phyloP scores from a whole-genome alignment of 2,329 filamentous ascomycete species.

The Cladosporium velox region DNA sequence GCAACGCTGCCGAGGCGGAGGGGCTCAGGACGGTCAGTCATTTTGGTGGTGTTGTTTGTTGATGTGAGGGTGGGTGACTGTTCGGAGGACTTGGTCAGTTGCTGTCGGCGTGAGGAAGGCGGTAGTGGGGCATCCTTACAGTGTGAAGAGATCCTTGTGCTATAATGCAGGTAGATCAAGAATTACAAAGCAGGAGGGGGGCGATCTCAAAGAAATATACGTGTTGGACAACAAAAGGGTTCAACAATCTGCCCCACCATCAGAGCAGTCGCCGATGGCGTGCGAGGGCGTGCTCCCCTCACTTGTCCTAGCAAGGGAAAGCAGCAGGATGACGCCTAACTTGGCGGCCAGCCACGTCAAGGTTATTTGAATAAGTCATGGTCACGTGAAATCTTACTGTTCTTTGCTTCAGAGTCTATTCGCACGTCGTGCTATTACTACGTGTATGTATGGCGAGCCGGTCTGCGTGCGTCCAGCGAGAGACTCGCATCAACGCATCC shows the following conservation, averaged over 20 bases:
- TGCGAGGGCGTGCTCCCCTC: slow-evolving; percentile 19
- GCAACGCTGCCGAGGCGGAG: slow-evolving; percentile 67
- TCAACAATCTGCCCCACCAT: slow-evolving; percentile 13
- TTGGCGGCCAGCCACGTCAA: slow-evolving; percentile 8
- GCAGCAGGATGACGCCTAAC: slow-evolving; percentile 10
- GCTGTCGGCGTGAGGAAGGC: background rate
- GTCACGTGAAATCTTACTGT: background rate
- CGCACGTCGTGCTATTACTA: background rate
- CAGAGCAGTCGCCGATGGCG: slow-evolving; percentile 14
- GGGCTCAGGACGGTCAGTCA: slow-evolving; percentile 37
- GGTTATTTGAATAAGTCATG: background rate
- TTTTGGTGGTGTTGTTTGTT: slow-evolving; percentile 21
- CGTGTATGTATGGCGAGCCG: background rate
- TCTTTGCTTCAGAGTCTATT: background rate
- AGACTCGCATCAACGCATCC: background rate
- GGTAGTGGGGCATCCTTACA: background rate
- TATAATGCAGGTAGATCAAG: slow-evolving; percentile 4
- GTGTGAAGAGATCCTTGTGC: background rate
- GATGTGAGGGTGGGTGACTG: slow-evolving; percentile 5
- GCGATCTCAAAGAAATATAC: slow-evolving; percentile 19
- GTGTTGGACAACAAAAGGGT: slow-evolving; percentile 18
- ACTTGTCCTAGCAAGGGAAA: slow-evolving; percentile 15
- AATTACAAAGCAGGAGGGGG: slow-evolving; percentile 4
- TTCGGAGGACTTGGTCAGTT: background rate
- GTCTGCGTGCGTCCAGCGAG: background rate